Percentiles rank a stretch among this genome's conserved stretches.
Conservation (phyloP, 2,329 filamentous ascomycete genomes). For the Aspergillus vadensis region DNA sequence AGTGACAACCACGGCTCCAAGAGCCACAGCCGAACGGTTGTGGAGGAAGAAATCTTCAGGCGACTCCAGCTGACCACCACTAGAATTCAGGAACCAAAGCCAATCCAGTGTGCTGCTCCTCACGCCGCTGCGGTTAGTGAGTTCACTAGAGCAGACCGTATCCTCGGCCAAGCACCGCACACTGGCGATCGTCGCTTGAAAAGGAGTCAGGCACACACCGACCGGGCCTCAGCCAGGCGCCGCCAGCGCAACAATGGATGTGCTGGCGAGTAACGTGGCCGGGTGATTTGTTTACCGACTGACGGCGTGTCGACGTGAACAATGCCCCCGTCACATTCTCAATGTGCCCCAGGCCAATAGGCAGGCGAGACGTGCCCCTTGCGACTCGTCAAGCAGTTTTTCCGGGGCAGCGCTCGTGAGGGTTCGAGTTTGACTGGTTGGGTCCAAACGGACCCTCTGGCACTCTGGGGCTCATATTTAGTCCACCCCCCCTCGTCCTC, state of each 20-base stretch:
- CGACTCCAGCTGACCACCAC: not conserved
- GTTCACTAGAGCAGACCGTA: not conserved
- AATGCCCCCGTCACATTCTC: constrained; percentile 6
- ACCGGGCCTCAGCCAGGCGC: no score
- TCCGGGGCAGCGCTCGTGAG: constrained; percentile 3
- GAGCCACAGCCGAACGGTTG: not conserved
- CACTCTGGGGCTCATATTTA: constrained; percentile 12
- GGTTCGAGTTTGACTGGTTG: constrained; percentile 6
- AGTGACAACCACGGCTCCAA: not conserved
- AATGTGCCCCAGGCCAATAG: constrained; percentile 9
- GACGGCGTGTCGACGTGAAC: constrained; percentile 6
- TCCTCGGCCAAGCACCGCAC: not conserved
- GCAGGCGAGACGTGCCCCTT: constrained; percentile 16
- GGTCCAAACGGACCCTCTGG: no score
- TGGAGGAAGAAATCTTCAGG: not conserved
- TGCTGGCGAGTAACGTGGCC: constrained; percentile 5
- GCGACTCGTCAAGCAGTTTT: constrained; percentile 19
- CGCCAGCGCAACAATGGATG: not conserved
- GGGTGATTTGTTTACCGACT: not conserved
- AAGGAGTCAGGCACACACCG: constrained; percentile 2
- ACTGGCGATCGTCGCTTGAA: constrained; percentile 1
- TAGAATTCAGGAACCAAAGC: constrained; percentile 6
- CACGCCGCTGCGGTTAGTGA: not conserved
- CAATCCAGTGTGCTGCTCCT: not conserved
- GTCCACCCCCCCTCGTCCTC: constrained; percentile 8